Evolutionary conservation across 2,329 filamentous ascomycete species (phyloP).

Genomic region (Truncatella angustata): DNA sequence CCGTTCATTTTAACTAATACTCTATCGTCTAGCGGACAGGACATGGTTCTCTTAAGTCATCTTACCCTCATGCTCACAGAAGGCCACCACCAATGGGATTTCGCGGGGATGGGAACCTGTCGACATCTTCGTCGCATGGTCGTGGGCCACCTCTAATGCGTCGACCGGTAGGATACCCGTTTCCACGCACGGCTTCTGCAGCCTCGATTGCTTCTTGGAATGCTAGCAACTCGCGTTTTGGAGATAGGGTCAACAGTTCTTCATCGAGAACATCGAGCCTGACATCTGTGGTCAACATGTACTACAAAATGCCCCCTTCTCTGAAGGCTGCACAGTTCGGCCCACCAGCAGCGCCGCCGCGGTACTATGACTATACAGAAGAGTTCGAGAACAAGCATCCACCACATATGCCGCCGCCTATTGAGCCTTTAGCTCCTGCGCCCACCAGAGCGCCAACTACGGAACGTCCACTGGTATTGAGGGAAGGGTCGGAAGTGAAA

Average conservation of each 20-base stretch:
- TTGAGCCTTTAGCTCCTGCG: slow-evolving; percentile 19
- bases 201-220: slow-evolving; percentile 30
- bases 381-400: slow-evolving; percentile 39
- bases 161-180: slow-evolving; percentile 19
- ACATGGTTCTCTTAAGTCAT: slow-evolving; percentile 40
- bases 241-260: slow-evolving; percentile 31
- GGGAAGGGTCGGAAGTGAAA: slow-evolving; percentile 22
- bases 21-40: slow-evolving; percentile 37
- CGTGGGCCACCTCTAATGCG: slow-evolving; percentile 18
- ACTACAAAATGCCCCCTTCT: slow-evolving; percentile 29
- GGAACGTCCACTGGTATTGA: slow-evolving; percentile 18
- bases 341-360: slow-evolving; percentile 27
- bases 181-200: slow-evolving; percentile 32
- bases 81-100: slow-evolving; percentile 37
- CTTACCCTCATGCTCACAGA: slow-evolving; percentile 32
- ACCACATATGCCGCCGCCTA: slow-evolving; percentile 14
- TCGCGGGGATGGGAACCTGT: slow-evolving; percentile 38
- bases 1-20: not conserved
- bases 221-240: slow-evolving; percentile 20
- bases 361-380: slow-evolving; percentile 54
- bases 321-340: slow-evolving; percentile 20
- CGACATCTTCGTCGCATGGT: slow-evolving; percentile 36
- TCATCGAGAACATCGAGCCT: slow-evolving; percentile 46
- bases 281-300: slow-evolving; percentile 50
- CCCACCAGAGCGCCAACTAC: slow-evolving; percentile 17